Evolutionary conservation across 2,329 filamentous ascomycete species (phyloP), one percentile per base, ranked within the genome.

Genomic region (Aspergillus sp.): DNA sequence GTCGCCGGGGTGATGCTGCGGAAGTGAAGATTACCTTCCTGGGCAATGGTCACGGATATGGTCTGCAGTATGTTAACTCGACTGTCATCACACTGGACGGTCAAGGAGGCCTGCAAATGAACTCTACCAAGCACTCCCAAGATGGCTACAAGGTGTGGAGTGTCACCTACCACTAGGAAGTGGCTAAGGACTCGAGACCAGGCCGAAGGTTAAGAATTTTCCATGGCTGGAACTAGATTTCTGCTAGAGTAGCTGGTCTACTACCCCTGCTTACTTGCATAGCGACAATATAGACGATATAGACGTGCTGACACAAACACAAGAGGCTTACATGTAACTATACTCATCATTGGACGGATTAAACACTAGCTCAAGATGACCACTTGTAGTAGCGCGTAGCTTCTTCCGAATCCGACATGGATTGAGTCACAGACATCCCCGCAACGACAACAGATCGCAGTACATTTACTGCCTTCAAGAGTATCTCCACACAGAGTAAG

Each of bases 31-130:
- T 78, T 23, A 65, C 53, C 0, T 77, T 78, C 64, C 62, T 73
- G 8, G 75, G 75, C 0, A 74, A 72, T 61, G 72, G 76, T 3
- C 64, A 66, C 13, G 77, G 75, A 1, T 74, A 78, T 57, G 67
- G 62, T 7, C 39, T 79, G 47, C 63, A 72, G 36, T 73, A 70
- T 57, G 67, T 64, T 19, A 59, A 67, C 19, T 58, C 64, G 8
- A 59, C 54, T 8, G n/a, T 17, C 4, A 54, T 57, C 25, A 42
- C 15, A 39, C 2, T 63, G 17, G 39, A 61, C 55, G 21, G 60
- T 36, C 8, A 48, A 7, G 66, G 66, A 15, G 3, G 7, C 52
- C 58, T 63, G 56, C 62, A 48, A 42, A 25, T 57, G 51, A 25
- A 38, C 36, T 52, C 38, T 41, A 23, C 11, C 8, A 15, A 58